Conservation (phyloP, 2,329 filamentous ascomycete species). For the Aspergillus tamarii region DNA sequence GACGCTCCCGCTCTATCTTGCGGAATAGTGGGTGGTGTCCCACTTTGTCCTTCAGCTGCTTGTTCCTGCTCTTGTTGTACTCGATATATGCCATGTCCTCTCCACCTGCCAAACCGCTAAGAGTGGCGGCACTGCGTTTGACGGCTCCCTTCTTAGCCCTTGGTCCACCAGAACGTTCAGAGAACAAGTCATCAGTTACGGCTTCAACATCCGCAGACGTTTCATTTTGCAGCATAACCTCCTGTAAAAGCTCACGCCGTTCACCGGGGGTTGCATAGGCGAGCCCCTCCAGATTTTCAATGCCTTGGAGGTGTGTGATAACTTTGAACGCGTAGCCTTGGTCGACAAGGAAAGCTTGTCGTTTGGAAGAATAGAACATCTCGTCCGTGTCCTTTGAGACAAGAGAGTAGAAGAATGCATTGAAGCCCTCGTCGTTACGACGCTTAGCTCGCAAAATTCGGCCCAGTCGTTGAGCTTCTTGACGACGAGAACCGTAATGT, state of each 20-base stretch:
- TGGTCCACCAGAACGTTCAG: conserved; percentile 54
- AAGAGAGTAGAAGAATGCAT: conserved; percentile 97
- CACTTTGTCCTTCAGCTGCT: conserved; percentile 65
- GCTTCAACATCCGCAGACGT: conserved; percentile 71
- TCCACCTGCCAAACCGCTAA: conserved; percentile 85
- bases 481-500: conserved; percentile 93
- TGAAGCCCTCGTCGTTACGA: conserved; percentile 96
- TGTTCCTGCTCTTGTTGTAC: conserved; percentile 74
- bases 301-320: conserved; percentile 91
- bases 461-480: conserved; percentile 91
- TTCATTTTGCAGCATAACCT: conserved; percentile 87
- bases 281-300: conserved; percentile 79
- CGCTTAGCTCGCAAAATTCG: conserved; percentile 93
- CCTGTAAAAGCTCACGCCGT: conserved; percentile 81
- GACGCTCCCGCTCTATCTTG: conserved; percentile 66
- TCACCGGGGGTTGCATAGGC: conserved; percentile 79
- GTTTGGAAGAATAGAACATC: conserved; percentile 96
- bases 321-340: conserved; percentile 99
- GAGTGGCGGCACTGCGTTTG: conserved; percentile 78
- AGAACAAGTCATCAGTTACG: conserved; percentile 69
- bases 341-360: conserved; percentile 95
- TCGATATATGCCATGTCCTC: conserved; percentile 97
- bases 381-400: conserved; percentile 97
- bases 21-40: conserved; percentile 66
- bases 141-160: conserved; percentile 59